A percentile compares a stretch with the other conserved stretches of the same genome.
phyloP scores from a whole-genome alignment of 2,329 filamentous ascomycete genomes.

The Aspergillus niger region DNA sequence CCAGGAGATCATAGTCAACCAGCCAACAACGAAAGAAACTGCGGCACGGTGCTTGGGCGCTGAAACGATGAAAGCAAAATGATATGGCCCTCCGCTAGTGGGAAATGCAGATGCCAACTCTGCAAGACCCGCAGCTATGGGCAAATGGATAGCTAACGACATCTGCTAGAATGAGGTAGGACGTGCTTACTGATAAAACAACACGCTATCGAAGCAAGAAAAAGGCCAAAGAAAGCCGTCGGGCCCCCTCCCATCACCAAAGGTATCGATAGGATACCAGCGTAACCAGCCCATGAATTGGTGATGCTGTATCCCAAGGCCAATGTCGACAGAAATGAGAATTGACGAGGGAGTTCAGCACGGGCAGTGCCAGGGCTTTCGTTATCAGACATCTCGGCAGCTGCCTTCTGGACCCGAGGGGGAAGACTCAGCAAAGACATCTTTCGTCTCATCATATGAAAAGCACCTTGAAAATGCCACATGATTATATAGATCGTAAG shows the following conservation, averaged over 20 bases:
- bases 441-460: background rate
- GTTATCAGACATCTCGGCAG: background rate
- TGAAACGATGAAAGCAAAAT: conserved; percentile 33
- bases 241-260: conserved; percentile 29
- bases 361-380: background rate
- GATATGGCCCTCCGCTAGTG: conserved; percentile 30
- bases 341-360: conserved; percentile 22
- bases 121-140: conserved; percentile 11
- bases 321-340: conserved; percentile 24
- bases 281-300: conserved; percentile 36
- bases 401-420: background rate
- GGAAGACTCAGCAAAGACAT: background rate
- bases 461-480: background rate
- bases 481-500: background rate
- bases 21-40: conserved; percentile 28
- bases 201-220: conserved; percentile 24
- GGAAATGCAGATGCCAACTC: conserved; percentile 22
- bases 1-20: conserved; percentile 29
- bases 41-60: conserved; percentile 13
- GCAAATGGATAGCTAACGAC: no score
- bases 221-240: conserved; percentile 25
- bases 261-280: conserved; percentile 22
- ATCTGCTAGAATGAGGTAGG: background rate
- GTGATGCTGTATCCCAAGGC: conserved; percentile 32
- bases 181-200: conserved; percentile 20